phyloP scores from a whole-genome alignment of 768 basidiomycete genomes.

The Mycena floridula region DNA sequence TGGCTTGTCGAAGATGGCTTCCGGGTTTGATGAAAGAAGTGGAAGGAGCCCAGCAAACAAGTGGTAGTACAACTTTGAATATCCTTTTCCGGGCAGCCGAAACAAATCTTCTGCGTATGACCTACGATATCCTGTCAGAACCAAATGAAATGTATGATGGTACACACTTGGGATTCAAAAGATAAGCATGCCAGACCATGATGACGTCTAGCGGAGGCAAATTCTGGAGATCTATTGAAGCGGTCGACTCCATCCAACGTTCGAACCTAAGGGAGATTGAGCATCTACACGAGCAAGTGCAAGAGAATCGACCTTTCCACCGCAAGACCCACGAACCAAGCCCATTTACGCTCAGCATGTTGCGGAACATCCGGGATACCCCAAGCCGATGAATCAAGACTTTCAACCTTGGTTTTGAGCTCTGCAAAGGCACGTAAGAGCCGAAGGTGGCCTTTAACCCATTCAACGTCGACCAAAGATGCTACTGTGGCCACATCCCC shows the following conservation, averaged over 20 bases:
- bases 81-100: slow-evolving; percentile 2
- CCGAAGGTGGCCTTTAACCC: slow-evolving; percentile 14
- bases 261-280: too few relatives aligned
- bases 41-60: too few relatives aligned
- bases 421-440: slow-evolving; percentile 13
- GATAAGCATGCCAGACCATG: slow-evolving; percentile 14
- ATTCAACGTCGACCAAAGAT: neutral
- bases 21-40: too few relatives aligned
- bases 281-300: too few relatives aligned
- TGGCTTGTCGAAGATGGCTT: too few relatives aligned
- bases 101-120: slow-evolving; percentile 3
- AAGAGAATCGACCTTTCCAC: too few relatives aligned
- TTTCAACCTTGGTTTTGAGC: slow-evolving; percentile 12
- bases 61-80: too few relatives aligned
- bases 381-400: too few relatives aligned
- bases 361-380: neutral
- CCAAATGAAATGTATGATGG: neutral
- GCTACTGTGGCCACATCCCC: too few relatives aligned
- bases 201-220: slow-evolving; percentile 10
- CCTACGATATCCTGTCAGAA: neutral
- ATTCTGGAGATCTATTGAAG: slow-evolving; percentile 3
- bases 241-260: neutral
- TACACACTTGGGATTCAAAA: slow-evolving; percentile 9
- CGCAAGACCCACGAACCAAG: slow-evolving; percentile 15
- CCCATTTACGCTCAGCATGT: slow-evolving; percentile 9